Base-by-base conservation (phyloP, 2,329 filamentous ascomycete genomes). In the Ceratocystis colombiana region DNA sequence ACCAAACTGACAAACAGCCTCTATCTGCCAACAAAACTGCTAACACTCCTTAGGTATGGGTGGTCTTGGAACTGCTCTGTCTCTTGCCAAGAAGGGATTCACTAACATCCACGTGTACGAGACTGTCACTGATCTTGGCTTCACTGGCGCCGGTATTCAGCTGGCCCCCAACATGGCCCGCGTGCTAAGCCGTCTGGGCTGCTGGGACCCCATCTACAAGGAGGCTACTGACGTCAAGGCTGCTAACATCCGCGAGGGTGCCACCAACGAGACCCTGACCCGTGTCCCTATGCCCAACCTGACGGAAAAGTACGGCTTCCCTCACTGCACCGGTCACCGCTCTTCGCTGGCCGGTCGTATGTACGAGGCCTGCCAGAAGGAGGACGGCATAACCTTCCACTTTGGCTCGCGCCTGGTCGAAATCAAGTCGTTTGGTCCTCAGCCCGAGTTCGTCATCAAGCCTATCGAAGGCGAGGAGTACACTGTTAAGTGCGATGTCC, bases 121-220 rank as follows among this genome's bases (percentile, higher is more conserved):
- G 73, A 82, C 80, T 45, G 88, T 88, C 0, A 83, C 86, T 3
- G 82, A 84, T 70, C 80, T 93, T 3, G 89, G 89, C 4, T 93
- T 93, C 71, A 88, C 93, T 0, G 90, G 90, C 28, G 90, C 90
- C 1, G 90, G 90, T 4, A 93, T 94, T 70, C 90, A 95, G 73
- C 79, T 93, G 67, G 88, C 89, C 0, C 89, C 89, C 0, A 95
- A 94, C 70, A 88, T 93, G 81, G 85, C 86, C 2, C 82, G 88
- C 1, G 88, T 94, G 7, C 79, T 94, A 12, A 86, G 90, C 72
- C 78, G 80, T 15, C 77, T 92, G 48, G 89, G 86, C 8, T 87
- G 88, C 67, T 93, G 89, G 88, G 76, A 80, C 20, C 79, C 80
- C 17, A 89, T 94, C 69, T 83, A 83, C 69, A 80, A 78, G 46